Evolutionary conservation across 2,329 filamentous ascomycete species (phyloP), one percentile per base, ranked within the genome.

Genomic region (Neonectria magnoliae): DNA sequence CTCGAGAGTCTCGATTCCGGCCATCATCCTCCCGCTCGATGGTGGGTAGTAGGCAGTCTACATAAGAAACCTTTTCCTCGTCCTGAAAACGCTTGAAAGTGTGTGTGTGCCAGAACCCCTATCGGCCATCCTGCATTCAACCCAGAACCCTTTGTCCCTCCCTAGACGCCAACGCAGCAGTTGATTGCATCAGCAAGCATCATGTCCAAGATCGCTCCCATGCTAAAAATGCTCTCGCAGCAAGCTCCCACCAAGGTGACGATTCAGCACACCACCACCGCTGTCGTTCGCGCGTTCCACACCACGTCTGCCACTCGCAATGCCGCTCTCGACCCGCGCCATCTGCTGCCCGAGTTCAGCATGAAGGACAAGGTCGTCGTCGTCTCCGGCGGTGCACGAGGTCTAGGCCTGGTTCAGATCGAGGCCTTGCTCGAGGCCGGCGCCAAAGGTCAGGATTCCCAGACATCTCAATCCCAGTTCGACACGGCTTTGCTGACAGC

Each of bases 341-440:
- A 76, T 31, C 65, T 79, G 13, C 79, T 94, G 55, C 89, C 91
- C 48, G 93, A 96, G 75, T 96, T 96, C 82, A 90, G 86, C 73
- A 85, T 97, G 68, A 84, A 87, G 68, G 87, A 88, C 79, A 93
- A 91, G 78, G 90, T 94, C 16, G 85, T 94, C 57, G 79, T 94
- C 48, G 91, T 97, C 20, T 92, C 92, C 2, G 93, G 93, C 52
- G 93, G 87, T 61, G 93, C 89, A 8, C 87, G 92, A 65, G 93
- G 93, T 3, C 83, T 97, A 10, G 93, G 93, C 44, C 83, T 97
- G 44, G 90, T 91, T 22, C 91, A 95, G 76, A 87, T 91, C 45
- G 91, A 95, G 75, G 93, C 92, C 7, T 82, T 96, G 51, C 81
- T 95, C 42, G 92, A 96, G 77, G 92, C 92, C 10, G 93, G 93